Evolutionary conservation across 495 filamentous ascomycete species (phyloP), one percentile per base, ranked within the genome.

Genomic region (Hypoxylon rickii): DNA sequence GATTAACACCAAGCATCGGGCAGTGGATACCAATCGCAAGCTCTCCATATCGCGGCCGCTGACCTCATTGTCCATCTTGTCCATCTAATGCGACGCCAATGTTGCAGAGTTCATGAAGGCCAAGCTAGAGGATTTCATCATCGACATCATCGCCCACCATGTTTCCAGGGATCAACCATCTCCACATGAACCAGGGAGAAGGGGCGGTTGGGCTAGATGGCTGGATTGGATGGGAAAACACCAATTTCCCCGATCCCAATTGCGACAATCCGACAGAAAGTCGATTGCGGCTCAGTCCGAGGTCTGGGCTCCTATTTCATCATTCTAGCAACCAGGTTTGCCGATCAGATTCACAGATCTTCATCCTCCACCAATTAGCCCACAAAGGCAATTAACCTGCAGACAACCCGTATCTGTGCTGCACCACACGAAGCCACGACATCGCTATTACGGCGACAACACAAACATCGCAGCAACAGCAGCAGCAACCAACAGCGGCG

Each of bases 281-380:
- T 63, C 65, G 58, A 67, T 67, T 68, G 65, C 65, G 65, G 65
- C 65, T 68, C 62, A 56, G 61, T 65, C 65, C 65, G 62, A 55
- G 53, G 33, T 53, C 49, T 55, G 51, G 45, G 53, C 40, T 55
- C 47, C 33, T 49, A 68, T 65, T 63, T 65, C 58, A 52, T 63
- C 55, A 65, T 68, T 59, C 39, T 51, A 59, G 49, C 46, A 47
- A 64, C 45, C 61, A 48, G 37, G 51, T 15, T 55, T 56, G 61
- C 55, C 62, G 50, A 65, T 65, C 42, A 43, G 59, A 58, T 63
- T 58, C 48, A 43, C 40, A 63, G 59, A 63, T 63, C 53, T 63
- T 57, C 53, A 51, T 54, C 59, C 53, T 63, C 59, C 59, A 58
- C 51, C 47, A 51, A 43, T 42, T 34, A 8, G 34, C 50, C 41